phyloP scores from a whole-genome alignment of 306 rosid species.

The Quercus bicolor region DNA sequence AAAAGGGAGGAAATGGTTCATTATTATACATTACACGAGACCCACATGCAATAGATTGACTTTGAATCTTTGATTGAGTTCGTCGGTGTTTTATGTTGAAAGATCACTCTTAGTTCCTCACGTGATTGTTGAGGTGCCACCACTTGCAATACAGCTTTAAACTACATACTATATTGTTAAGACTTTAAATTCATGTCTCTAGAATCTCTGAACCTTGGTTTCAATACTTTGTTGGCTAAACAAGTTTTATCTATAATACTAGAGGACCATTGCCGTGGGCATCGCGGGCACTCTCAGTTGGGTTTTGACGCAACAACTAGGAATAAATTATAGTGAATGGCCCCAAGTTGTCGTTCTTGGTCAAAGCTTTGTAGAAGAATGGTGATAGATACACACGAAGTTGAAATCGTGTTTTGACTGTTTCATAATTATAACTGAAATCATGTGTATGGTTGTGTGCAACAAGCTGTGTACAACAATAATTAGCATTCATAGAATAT shows the following conservation, averaged over 20 bases:
- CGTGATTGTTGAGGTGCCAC: not conserved
- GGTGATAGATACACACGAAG: too few species aligned
- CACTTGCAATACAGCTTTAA: slow-evolving; percentile 7
- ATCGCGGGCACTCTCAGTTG: slow-evolving; percentile 16
- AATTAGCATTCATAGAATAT: too few species aligned
- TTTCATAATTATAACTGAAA: too few species aligned
- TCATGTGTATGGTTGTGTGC: too few species aligned
- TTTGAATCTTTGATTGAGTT: not conserved
- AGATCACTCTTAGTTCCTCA: not conserved
- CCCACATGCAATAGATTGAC: not conserved
- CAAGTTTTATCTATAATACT: not conserved
- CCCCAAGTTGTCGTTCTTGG: not conserved
- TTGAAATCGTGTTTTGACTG: too few species aligned
- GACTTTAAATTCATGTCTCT: not conserved
- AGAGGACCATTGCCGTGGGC: slow-evolving; percentile 24
- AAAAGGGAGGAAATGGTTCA: too few species aligned
- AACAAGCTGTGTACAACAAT: too few species aligned
- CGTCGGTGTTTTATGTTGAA: not conserved
- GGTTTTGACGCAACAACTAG: not conserved
- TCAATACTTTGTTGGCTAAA: slow-evolving; percentile 12
- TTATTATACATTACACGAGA: too few species aligned
- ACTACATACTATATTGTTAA: not conserved
- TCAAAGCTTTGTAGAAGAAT: not conserved
- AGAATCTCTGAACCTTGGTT: not conserved
- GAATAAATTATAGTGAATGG: not conserved